A percentile compares a stretch with the other conserved stretches of the same genome.
These are phyloP conservation scores for Zostera marina DNA, from an alignment of 116 monocot species.

Conservation along the genomic window DNA sequence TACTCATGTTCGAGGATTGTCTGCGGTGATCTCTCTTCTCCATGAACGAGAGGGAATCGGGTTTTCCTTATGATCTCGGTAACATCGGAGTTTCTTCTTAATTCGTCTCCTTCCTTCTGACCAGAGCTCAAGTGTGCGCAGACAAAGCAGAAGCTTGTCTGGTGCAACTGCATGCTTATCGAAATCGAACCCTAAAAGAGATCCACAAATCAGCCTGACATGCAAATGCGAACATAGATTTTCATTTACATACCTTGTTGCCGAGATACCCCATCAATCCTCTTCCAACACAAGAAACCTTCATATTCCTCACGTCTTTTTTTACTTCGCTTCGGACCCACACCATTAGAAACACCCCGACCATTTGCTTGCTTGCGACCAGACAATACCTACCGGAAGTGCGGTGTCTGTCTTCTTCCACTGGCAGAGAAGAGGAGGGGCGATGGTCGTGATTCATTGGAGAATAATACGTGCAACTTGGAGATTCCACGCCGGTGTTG, in stretches of 20 bases:
- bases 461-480: constrained; percentile 18
- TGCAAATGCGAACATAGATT: too few species aligned
- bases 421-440: constrained; percentile 15
- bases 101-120: constrained; percentile 65
- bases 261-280: constrained; percentile 90
- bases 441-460: constrained; percentile 29
- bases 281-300: constrained; percentile 74
- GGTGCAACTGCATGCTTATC: constrained; percentile 71
- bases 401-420: constrained; percentile 46
- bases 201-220: too few species aligned
- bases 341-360: constrained; percentile 61
- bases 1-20: constrained; percentile 75
- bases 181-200: too few species aligned
- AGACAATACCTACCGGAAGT: constrained; percentile 48
- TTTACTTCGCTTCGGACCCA: constrained; percentile 66
- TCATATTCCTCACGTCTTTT: constrained; percentile 53
- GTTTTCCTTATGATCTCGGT: constrained; percentile 66
- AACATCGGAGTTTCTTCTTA: constrained; percentile 57
- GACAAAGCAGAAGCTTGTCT: constrained; percentile 69
- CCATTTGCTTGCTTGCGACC: constrained; percentile 92
- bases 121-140: constrained; percentile 66
- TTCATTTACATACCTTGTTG: constrained; percentile 59
- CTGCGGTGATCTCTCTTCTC: constrained; percentile 43
- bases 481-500: constrained; percentile 27
- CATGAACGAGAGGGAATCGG: constrained; percentile 43